These are phyloP conservation scores for Aplosporella prunicola DNA, from an alignment of 2,329 filamentous ascomycete genomes.

Conservation along the genomic window DNA sequence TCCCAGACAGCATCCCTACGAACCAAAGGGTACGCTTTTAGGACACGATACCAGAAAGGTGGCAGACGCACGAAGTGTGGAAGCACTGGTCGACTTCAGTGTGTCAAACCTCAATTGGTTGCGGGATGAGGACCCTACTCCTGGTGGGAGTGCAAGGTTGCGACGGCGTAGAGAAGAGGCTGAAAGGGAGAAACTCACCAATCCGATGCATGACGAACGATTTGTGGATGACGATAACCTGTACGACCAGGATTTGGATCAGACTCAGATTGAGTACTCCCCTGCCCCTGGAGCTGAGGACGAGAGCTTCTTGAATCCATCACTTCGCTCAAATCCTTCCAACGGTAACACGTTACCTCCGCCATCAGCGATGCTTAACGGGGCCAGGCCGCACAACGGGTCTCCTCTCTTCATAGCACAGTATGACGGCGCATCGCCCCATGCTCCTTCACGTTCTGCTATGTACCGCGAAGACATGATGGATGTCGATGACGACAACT, in stretches of 20 bases:
- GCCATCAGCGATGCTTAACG: slow-evolving; percentile 17
- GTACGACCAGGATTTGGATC: not conserved
- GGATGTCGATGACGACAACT: slow-evolving; percentile 14
- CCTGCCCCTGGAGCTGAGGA: not conserved
- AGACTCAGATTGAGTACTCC: slow-evolving; percentile 8
- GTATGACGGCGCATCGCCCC: not conserved
- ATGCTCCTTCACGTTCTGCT: no score
- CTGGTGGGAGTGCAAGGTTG: slow-evolving; percentile 37
- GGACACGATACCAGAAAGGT: slow-evolving; percentile 87
- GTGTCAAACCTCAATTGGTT: slow-evolving; percentile 83
- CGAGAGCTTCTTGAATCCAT: slow-evolving; percentile 8
- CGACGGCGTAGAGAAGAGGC: slow-evolving; percentile 45
- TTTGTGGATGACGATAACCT: slow-evolving; percentile 32
- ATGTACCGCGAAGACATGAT: slow-evolving; percentile 11
- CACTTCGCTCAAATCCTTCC: slow-evolving; percentile 3
- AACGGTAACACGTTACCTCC: not conserved
- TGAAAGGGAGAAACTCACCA: slow-evolving; percentile 39
- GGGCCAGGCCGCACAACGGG: slow-evolving; percentile 12
- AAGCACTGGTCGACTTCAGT: slow-evolving; percentile 83
- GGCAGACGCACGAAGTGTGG: slow-evolving; percentile 83
- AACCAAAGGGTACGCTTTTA: slow-evolving; percentile 76
- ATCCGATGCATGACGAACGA: slow-evolving; percentile 37
- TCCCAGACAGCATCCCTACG: slow-evolving; percentile 63
- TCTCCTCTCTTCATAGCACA: not conserved
- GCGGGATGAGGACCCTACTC: slow-evolving; percentile 40